Base-by-base conservation (phyloP, 2,329 filamentous ascomycete genomes). In the Fusarium sarcochroum region DNA sequence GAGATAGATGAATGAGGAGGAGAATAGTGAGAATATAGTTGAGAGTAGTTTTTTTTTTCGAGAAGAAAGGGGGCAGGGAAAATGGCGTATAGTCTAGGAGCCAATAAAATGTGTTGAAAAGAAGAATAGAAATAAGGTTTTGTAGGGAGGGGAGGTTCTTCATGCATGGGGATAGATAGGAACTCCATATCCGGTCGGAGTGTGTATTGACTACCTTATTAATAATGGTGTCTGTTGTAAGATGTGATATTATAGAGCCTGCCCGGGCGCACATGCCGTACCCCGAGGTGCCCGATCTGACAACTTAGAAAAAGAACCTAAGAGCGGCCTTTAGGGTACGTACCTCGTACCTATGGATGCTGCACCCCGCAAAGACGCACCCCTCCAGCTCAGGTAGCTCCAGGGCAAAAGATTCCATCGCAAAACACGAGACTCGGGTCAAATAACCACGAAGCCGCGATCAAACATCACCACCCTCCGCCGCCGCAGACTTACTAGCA, bases 301-400 rank as follows among this genome's bases (percentile, higher is more conserved):
- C 27, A 23, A 18, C n/a, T n/a, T n/a, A 44, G 38, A 18, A 48
- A 17, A 18, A 9, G 23, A 34, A 35, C 15, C 6, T 7, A 23
- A 49, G 42, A 40, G 27, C 30, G 32, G 42, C 23, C 34, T 40
- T 46, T 15, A 18, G 15, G 34, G 35, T 32, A 35, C 15, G 44
- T 58, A 67, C 58, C 50, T 44, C 15, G 25, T 35, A 32, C 27
- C 34, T 46, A n/a, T n/a, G n/a, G 17, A 59, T 30, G 42, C 38
- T 48, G 61, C 61, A 71, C 65, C 68, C 68, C 65, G 65, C 68
- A 66, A 56, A 61, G 55, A 23, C 47, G 38, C 61, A 71, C 68
- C 68, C 68, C 68, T 71, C 68, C 65, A 71, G 68, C 68, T 71
- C 15, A 46, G 18, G 40, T 58, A 69, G 66, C 66, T 66, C 38